Base-by-base conservation (phyloP, 1,284 basidiomycete genomes). In the Hortiboletus rubellus region DNA sequence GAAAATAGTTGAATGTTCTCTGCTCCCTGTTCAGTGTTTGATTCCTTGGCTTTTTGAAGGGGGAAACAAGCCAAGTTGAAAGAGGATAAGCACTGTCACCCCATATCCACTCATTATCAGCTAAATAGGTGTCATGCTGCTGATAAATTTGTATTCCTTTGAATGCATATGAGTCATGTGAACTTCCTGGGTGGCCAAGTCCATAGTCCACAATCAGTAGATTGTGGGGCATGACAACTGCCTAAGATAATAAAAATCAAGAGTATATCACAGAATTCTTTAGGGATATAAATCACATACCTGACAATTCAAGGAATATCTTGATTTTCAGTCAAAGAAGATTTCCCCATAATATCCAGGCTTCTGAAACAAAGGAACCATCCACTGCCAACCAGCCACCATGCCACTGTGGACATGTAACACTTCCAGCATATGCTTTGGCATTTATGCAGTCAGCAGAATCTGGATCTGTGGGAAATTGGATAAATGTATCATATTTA, bases 141-240 rank as follows among this genome's bases (percentile, higher is more conserved):
- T 59, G 24, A 15, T 44, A 49, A 4, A 60, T 38, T 5, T 24
- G 34, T 3, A 63, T 60, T 3, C 56, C 53, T 9, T 22, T 45
- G 31, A 62, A 66, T 22, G 57, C 64, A 50, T 54, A 54, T 30
- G 58, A 14, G 18, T 63, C 62, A 57, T 63, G 58, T 12, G 34
- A 24, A 51, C 64, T 66, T 0, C 62, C 60, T 41, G 50, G 44
- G 18, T 55, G 58, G 0, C 64, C 64, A 44, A 63, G 33, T 12
- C 54, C 34, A 54, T 63, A 66, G 37, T 63, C 55, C 7, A 60
- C 50, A 44, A 66, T 65, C 0, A 37, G 24, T 3, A 62, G 41
- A 31, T 64, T 51, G 5, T 52, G 47, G 18, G 41, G 38, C 41
- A 56, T 55, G 10, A 58, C 10, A 24, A 58, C 31, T 2, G 12